These are phyloP conservation scores for Tardiomyces depauwii DNA, from an alignment of 1,139 yeast genomes.

Conservation along the genomic window DNA sequence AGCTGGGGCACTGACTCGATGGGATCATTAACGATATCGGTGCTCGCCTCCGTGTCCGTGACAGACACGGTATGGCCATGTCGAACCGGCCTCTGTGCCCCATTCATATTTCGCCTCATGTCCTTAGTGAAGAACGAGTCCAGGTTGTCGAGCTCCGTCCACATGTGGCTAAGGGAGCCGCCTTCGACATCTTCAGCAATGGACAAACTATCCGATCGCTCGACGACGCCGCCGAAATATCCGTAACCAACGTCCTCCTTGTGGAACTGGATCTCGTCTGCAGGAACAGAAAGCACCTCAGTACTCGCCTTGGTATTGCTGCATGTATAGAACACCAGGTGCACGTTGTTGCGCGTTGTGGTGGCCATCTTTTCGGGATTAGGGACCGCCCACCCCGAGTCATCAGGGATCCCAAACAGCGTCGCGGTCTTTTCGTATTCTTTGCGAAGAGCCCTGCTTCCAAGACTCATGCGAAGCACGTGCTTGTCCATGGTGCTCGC, in stretches of 20 bases:
- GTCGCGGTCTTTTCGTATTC: conserved; percentile 84
- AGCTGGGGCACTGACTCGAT: conserved; percentile 68
- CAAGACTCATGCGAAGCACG: conserved; percentile 82
- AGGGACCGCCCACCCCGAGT: conserved; percentile 97
- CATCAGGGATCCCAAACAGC: conserved; percentile 90
- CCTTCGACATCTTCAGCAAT: conserved; percentile 14
- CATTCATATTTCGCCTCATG: neutral
- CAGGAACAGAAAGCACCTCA: conserved; percentile 6
- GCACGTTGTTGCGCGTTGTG: conserved; percentile 82
- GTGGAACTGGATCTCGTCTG: conserved; percentile 29
- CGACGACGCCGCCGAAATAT: conserved; percentile 7
- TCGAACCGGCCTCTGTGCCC: neutral
- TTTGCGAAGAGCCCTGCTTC: conserved; percentile 64
- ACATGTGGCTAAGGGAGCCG: conserved; percentile 80
- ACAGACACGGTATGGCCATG: conserved; percentile 25
- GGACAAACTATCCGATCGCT: conserved; percentile 15
- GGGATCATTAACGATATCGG: conserved; percentile 29
- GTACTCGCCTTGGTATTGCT: conserved; percentile 16
- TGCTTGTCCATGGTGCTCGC: conserved; percentile 88
- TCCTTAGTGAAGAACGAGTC: conserved; percentile 84
- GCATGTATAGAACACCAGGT: conserved; percentile 89
- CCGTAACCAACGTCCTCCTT: conserved; percentile 43
- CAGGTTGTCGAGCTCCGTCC: conserved; percentile 92
- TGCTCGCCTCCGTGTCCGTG: conserved; percentile 32
- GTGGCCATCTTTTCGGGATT: conserved; percentile 89